Base-by-base conservation (phyloP, 352 stramenopile species). In the Globisporangium okanoganense region DNA sequence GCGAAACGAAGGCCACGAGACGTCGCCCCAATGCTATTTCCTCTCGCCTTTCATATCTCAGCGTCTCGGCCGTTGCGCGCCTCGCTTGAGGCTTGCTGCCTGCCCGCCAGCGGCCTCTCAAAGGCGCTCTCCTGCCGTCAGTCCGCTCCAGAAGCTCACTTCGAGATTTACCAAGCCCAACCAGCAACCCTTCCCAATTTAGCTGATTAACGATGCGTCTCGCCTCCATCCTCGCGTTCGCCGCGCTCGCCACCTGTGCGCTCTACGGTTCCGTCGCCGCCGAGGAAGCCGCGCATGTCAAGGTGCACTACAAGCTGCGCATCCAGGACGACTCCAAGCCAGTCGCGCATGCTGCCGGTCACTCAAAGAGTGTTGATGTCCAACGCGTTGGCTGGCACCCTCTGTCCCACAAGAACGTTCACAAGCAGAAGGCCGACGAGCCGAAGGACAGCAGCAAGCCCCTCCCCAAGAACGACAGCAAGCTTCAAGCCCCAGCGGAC, bases 341-440 rank as follows among this genome's bases (percentile, higher is more conserved):
- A 20, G 14, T 3, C 14, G 14, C 14, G 38, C 38, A 44, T n/a
- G 7, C 3, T 7, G 14, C 38, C 20, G 38, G 3, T 2, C 99
- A 99, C 73, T 69, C 99, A 35, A 92, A 97, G 70, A 86, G 82
- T 24, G 96, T 96, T 20, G 99, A 98, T 78, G 96, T 1, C 14
- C 31, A 54, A 31, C 48, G 14, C 27, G 36, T 27, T 2, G 31
- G 5, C 27, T 54, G n/a, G 48, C 48, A 18, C 3, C 31, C 27
- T 1, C 25, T 99, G 22, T 90, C 91, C 9, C 77, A 99, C n/a
- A 99, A 99, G 72, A 97, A 99, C 33, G 51, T 57, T 12, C 51
- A 35, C 12, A 57, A 57, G 33, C 20, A 27, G 10, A 53, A 38
- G 22, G 16, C 20, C 13, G 25, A 10, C 35, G 47, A 25, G 5